Conservation (phyloP, 140 eudicot genomes). For the Artemisia princeps region DNA sequence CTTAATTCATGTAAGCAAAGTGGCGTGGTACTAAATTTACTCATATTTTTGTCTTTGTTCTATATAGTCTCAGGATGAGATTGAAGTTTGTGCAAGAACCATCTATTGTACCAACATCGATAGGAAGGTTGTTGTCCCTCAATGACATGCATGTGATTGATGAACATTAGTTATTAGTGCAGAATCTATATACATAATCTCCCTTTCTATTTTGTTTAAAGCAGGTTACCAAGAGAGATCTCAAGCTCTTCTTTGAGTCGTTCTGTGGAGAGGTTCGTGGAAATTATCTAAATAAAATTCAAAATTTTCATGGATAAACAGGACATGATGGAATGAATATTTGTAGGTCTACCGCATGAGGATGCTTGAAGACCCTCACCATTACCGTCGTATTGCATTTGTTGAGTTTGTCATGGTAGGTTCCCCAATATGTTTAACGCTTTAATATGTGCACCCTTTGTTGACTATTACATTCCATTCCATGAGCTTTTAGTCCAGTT, state of each 20-base stretch:
- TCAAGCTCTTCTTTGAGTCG: background rate
- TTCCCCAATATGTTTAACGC: background rate
- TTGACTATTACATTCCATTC: background rate
- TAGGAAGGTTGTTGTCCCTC: background rate
- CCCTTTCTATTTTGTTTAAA: background rate
- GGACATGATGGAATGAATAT: background rate
- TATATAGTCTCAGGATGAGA: background rate
- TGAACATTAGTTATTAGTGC: background rate
- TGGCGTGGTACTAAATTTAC: background rate
- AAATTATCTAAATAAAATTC: too few species aligned
- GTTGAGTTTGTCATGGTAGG: slow-evolving; percentile 12
- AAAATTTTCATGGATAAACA: background rate
- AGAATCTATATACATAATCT: too few species aligned
- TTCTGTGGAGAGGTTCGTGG: background rate
- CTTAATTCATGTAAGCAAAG: too few species aligned
- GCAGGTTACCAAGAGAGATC: background rate
- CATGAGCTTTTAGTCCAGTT: background rate
- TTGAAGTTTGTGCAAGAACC: background rate
- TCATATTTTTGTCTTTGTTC: background rate
- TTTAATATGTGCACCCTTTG: background rate
- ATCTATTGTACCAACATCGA: slow-evolving; percentile 7
- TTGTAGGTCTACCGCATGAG: background rate
- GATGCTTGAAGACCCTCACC: slow-evolving; percentile 4
- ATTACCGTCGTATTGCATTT: background rate
- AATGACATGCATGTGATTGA: background rate